phyloP scores from a whole-genome alignment of 176 grass and related monocot species.

The Oryza punctata region DNA sequence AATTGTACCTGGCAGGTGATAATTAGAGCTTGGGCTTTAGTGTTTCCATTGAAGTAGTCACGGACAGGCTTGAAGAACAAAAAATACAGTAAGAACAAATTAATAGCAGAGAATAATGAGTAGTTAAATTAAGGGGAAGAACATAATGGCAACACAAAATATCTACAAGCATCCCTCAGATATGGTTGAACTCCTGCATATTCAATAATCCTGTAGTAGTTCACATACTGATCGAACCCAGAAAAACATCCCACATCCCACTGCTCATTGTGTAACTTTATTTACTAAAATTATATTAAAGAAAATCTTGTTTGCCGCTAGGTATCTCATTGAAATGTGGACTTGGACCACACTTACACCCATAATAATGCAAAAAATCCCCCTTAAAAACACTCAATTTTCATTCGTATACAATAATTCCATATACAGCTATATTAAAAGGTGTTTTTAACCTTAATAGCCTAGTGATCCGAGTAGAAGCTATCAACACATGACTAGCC shows the following conservation, averaged over 20 bases:
- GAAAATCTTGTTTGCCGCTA: background rate
- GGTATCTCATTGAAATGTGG: background rate
- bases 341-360: background rate
- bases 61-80: background rate
- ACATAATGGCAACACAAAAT: background rate
- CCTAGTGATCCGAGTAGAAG: background rate
- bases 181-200: background rate
- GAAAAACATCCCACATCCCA: background rate
- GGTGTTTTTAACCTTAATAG: slow-evolving; percentile 22
- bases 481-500: background rate
- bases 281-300: background rate
- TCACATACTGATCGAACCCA: background rate
- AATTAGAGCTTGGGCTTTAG: slow-evolving; percentile 4
- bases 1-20: background rate
- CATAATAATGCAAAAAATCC: too few species aligned
- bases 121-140: background rate
- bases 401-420: background rate
- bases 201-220: background rate
- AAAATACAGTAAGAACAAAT: background rate
- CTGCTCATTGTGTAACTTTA: background rate
- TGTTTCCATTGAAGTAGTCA: slow-evolving; percentile 17
- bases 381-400: background rate
- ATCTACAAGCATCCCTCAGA: background rate
- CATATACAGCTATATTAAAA: background rate
- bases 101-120: background rate